Evolutionary conservation across 164 flowering plant genomes (phyloP).

Genomic region (Berberis thunbergii): DNA sequence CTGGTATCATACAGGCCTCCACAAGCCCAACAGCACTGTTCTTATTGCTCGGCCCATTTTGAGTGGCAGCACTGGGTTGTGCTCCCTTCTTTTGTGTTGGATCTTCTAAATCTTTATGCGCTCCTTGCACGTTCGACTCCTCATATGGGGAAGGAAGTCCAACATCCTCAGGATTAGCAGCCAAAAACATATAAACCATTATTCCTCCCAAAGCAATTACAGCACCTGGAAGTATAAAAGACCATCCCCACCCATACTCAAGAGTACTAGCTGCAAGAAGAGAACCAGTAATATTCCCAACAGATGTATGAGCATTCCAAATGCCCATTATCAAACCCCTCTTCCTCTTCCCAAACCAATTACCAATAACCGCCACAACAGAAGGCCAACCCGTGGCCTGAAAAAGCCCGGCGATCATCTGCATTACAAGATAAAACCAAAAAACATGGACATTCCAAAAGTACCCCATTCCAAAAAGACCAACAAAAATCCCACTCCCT

Average conservation of each 20-base stretch:
- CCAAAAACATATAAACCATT: slow-evolving; percentile 62
- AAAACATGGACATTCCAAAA: slow-evolving; percentile 65
- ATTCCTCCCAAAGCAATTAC: slow-evolving; percentile 57
- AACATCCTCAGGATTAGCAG: slow-evolving; percentile 84
- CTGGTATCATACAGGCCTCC: slow-evolving; percentile 78
- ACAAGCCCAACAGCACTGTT: slow-evolving; percentile 51
- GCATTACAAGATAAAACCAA: slow-evolving; percentile 63
- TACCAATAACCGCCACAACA: slow-evolving; percentile 90
- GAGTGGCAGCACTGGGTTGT: slow-evolving; percentile 2
- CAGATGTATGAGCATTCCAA: slow-evolving; percentile 90
- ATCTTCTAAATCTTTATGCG: slow-evolving; percentile 35
- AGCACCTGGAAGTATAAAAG: slow-evolving; percentile 74
- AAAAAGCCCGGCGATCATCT: slow-evolving; percentile 90
- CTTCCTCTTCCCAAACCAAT: slow-evolving; percentile 91
- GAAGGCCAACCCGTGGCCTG: slow-evolving; percentile 99
- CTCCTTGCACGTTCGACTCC: slow-evolving; percentile 8
- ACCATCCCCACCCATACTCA: slow-evolving; percentile 95
- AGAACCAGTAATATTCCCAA: slow-evolving; percentile 76
- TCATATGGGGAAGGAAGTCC: slow-evolving; percentile 40
- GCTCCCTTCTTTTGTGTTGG: slow-evolving; percentile 9
- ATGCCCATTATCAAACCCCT: slow-evolving; percentile 91
- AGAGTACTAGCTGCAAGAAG: slow-evolving; percentile 71
- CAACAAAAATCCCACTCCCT: slow-evolving; percentile 86
- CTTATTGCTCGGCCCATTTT: slow-evolving; percentile 24
- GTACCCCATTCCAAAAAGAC: slow-evolving; percentile 76